Conservation (phyloP, 345 rosid genomes). For the Populus nigra region DNA sequence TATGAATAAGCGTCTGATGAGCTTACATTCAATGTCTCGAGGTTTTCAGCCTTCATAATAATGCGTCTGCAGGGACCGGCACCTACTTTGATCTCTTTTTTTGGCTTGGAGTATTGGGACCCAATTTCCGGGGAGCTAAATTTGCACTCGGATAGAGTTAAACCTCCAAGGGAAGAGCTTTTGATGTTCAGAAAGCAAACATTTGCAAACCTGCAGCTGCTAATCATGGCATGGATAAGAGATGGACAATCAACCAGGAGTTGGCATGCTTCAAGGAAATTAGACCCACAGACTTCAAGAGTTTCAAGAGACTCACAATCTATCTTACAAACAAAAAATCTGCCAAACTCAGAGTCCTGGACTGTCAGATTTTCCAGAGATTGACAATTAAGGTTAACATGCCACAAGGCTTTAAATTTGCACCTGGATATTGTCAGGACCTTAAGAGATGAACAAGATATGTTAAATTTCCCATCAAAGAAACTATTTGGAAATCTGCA, state of each 20-base stretch:
- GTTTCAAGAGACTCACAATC: background rate
- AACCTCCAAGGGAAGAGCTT: background rate
- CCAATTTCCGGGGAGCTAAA: background rate
- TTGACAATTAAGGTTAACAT: background rate
- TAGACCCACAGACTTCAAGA: background rate
- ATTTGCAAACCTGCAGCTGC: conserved; percentile 3
- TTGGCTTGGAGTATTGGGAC: background rate
- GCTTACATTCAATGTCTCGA: conserved; percentile 3
- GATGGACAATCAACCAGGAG: background rate
- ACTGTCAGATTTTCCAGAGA: conserved; percentile 9
- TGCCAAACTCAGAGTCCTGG: background rate
- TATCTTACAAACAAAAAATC: no score
- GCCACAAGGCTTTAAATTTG: background rate
- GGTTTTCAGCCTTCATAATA: background rate
- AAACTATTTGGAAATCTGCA: background rate
- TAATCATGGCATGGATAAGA: background rate
- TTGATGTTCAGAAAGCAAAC: conserved; percentile 1
- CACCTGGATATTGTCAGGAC: background rate
- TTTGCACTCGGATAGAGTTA: conserved; percentile 13
- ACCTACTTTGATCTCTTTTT: background rate
- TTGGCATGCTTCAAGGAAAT: background rate
- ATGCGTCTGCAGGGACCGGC: background rate
- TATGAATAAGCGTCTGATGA: background rate
- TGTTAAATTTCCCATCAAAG: background rate
- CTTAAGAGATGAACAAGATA: conserved; percentile 11